Evolutionary conservation across 805 yeast species (phyloP).

Genomic region (Candida silvicultrix): DNA sequence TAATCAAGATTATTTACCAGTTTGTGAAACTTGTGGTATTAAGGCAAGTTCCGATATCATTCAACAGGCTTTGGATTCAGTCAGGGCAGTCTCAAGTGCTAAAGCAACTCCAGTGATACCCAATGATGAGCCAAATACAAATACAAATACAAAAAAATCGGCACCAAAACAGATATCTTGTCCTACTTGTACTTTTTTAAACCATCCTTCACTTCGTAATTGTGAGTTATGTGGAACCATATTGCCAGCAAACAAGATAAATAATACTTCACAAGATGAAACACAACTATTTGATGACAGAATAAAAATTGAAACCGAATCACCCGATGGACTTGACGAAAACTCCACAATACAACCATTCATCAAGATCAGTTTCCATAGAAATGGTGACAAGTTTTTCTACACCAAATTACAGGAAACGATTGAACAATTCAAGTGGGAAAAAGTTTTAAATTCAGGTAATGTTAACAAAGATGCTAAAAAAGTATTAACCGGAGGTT

Average conservation of each 20-base stretch:
- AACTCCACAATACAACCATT: slow-evolving; percentile 17
- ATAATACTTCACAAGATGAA: slow-evolving; percentile 11
- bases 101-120: neutral
- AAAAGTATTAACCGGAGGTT: neutral
- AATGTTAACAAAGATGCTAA: slow-evolving; percentile 23
- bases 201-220: slow-evolving; percentile 67
- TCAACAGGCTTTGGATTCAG: slow-evolving; percentile 22
- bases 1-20: slow-evolving; percentile 29
- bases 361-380: slow-evolving; percentile 70
- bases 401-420: slow-evolving; percentile 37
- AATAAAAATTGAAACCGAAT: slow-evolving; percentile 24
- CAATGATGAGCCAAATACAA: neutral
- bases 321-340: slow-evolving; percentile 22
- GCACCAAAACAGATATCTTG: slow-evolving; percentile 26
- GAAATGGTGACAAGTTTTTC: slow-evolving; percentile 56
- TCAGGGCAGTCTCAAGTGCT: neutral
- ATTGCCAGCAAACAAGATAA: slow-evolving; percentile 26
- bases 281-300: slow-evolving; percentile 26
- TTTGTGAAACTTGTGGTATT: slow-evolving; percentile 62
- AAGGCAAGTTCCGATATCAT: slow-evolving; percentile 32
- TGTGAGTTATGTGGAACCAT: slow-evolving; percentile 87
- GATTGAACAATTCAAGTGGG: slow-evolving; percentile 49
- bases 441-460: slow-evolving; percentile 26
- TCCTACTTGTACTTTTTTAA: slow-evolving; percentile 68
- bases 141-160: neutral